These are phyloP conservation scores for Candida morakotiae DNA, from an alignment of 805 yeast species.

Conservation along the genomic window DNA sequence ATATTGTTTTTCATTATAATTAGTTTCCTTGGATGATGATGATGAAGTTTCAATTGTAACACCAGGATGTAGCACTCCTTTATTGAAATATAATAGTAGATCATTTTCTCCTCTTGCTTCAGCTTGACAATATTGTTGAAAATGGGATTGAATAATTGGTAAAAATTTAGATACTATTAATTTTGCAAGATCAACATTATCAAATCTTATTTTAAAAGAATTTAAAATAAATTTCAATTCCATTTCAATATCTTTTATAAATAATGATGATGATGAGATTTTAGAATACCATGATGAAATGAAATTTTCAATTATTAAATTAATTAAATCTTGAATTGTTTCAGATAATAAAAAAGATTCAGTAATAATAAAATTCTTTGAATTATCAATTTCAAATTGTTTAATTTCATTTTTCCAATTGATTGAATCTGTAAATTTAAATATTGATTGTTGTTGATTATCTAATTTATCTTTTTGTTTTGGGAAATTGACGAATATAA, in stretches of 20 bases:
- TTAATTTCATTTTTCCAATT: slow-evolving; percentile 15
- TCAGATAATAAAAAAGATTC: slow-evolving; percentile 52
- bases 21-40: not conserved
- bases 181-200: slow-evolving; percentile 48
- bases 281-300: slow-evolving; percentile 52
- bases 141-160: slow-evolving; percentile 67
- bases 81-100: too few relatives aligned
- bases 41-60: slow-evolving; percentile 23
- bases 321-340: slow-evolving; percentile 46
- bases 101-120: too few relatives aligned
- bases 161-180: slow-evolving; percentile 53
- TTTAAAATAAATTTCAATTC: slow-evolving; percentile 41
- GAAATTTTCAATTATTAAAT: slow-evolving; percentile 48
- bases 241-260: slow-evolving; percentile 37
- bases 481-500: not conserved
- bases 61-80: too few relatives aligned
- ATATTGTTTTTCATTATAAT: slow-evolving; percentile 45
- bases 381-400: slow-evolving; percentile 19
- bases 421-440: slow-evolving; percentile 6
- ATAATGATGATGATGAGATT: slow-evolving; percentile 31
- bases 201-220: slow-evolving; percentile 40
- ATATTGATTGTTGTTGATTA: not conserved
- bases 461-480: not conserved
- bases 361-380: slow-evolving; percentile 29
- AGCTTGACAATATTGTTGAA: slow-evolving; percentile 45